Conservation (phyloP, 768 basidiomycete species). For the Albatrellus ellisii region DNA sequence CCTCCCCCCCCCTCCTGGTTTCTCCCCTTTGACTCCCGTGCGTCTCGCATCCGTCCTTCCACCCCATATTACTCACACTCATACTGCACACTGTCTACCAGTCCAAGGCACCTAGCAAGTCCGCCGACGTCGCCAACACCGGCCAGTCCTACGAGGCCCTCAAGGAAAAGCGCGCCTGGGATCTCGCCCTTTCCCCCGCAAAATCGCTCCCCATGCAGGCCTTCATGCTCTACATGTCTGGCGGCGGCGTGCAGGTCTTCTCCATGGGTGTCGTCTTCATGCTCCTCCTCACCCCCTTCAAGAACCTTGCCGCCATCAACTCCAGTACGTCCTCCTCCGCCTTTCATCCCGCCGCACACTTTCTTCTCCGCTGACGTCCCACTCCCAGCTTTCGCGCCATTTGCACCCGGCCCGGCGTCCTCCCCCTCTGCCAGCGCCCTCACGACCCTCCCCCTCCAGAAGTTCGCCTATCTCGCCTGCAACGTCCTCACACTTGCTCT, state of each 20-base stretch:
- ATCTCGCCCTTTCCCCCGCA: conserved; percentile 70
- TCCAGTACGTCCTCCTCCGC: conserved; percentile 32
- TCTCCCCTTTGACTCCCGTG: conserved; percentile 33
- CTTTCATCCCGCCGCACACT: not conserved
- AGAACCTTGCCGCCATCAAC: conserved; percentile 70
- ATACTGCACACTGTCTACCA: conserved; percentile 16
- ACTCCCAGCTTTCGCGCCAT: conserved; percentile 51
- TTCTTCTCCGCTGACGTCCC: not conserved
- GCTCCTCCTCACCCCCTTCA: conserved; percentile 79
- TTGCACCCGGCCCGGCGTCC: conserved; percentile 38
- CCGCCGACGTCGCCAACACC: conserved; percentile 22
- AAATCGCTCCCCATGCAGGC: conserved; percentile 95
- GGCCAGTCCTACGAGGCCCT: conserved; percentile 47
- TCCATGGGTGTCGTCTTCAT: conserved; percentile 95
- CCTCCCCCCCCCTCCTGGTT: conserved; percentile 60
- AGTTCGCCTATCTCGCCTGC: conserved; percentile 56
- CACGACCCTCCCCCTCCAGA: conserved; percentile 52
- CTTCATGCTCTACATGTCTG: conserved; percentile 98
- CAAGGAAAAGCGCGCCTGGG: conserved; percentile 77
- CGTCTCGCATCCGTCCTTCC: conserved; percentile 18
- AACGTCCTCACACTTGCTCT: conserved; percentile 70
- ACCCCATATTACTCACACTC: not conserved
- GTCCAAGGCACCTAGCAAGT: conserved; percentile 29
- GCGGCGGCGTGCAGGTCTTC: conserved; percentile 90
- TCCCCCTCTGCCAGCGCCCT: conserved; percentile 27